A percentile compares a stretch with the other conserved stretches of the same genome.
Evolutionary conservation across 192 early-diverging fungal species (phyloP).

Genomic region (Dissophora ornata): DNA sequence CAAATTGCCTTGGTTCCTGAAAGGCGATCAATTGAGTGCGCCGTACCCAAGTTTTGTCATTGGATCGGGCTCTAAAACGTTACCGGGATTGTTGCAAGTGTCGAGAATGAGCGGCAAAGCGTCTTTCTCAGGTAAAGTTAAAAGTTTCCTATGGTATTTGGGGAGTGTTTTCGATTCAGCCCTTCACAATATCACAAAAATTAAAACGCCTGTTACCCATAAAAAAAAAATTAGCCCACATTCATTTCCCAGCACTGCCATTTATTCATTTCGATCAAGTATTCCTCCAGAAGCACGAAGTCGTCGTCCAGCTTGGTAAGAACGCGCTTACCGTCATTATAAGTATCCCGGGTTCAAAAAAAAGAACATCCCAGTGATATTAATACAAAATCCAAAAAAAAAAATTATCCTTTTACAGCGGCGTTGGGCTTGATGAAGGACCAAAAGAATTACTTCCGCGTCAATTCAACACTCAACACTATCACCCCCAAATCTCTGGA

Average conservation of each 20-base stretch:
- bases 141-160: not conserved
- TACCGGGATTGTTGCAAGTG: slow-evolving; percentile 39
- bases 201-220: no score
- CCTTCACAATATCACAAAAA: no score
- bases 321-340: no score
- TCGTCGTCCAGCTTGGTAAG: slow-evolving; percentile 46
- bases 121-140: slow-evolving; percentile 36
- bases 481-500: slow-evolving; percentile 27
- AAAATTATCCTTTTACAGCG: slow-evolving; percentile 17
- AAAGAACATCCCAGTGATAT: no score
- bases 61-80: slow-evolving; percentile 23
- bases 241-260: slow-evolving; percentile 45
- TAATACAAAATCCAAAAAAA: no score
- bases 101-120: slow-evolving; percentile 49
- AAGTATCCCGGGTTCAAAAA: no score
- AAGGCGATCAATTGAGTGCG: slow-evolving; percentile 26
- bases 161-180: no score
- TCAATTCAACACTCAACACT: slow-evolving; percentile 41
- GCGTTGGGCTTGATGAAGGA: slow-evolving; percentile 53
- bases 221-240: no score
- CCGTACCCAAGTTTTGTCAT: slow-evolving; percentile 46
- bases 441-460: slow-evolving; percentile 49
- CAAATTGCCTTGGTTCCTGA: slow-evolving; percentile 47
- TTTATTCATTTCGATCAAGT: slow-evolving; percentile 54
- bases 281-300: slow-evolving; percentile 39